Evolutionary conservation across 148 eudicot genomes (phyloP).

Genomic region (Nyssa sinensis): DNA sequence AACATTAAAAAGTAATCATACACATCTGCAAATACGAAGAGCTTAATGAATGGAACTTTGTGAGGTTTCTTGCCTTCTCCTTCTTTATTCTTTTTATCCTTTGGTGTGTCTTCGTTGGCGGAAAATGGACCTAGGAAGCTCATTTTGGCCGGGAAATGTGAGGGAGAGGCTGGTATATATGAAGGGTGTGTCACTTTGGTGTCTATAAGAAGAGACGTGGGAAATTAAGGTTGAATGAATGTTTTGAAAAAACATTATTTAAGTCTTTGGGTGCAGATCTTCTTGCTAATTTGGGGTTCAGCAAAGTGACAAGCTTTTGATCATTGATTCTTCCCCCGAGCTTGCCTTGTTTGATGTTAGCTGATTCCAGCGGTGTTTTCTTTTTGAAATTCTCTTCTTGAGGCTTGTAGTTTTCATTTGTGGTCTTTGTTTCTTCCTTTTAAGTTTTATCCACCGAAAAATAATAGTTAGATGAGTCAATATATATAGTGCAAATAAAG

Average conservation of each 20-base stretch:
- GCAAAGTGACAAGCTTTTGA: too few species aligned
- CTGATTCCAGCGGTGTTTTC: too few species aligned
- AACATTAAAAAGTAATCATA: constrained; percentile 72
- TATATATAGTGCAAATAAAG: too few species aligned
- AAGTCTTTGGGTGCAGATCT: background rate
- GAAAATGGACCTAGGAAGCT: background rate
- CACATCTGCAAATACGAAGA: constrained; percentile 68
- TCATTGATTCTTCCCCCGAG: too few species aligned
- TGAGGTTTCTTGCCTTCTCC: constrained; percentile 20
- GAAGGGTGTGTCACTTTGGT: background rate
- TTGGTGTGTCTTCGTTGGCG: background rate
- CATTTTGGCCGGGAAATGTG: background rate
- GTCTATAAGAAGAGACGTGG: background rate
- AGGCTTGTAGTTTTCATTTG: too few species aligned
- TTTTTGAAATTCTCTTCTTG: too few species aligned
- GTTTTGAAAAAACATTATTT: background rate
- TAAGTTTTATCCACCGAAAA: too few species aligned
- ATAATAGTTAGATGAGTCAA: too few species aligned
- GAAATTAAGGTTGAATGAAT: background rate
- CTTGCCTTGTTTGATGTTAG: too few species aligned
- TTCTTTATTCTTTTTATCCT: background rate
- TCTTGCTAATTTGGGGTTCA: background rate
- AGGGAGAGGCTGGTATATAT: background rate
- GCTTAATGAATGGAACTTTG: constrained; percentile 44
- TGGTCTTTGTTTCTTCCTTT: too few species aligned